A percentile compares a stretch with the other conserved stretches of the same genome.
Evolutionary conservation across 768 basidiomycete species (phyloP).

Genomic region (Tylopilus plumbeoviolaceoides): DNA sequence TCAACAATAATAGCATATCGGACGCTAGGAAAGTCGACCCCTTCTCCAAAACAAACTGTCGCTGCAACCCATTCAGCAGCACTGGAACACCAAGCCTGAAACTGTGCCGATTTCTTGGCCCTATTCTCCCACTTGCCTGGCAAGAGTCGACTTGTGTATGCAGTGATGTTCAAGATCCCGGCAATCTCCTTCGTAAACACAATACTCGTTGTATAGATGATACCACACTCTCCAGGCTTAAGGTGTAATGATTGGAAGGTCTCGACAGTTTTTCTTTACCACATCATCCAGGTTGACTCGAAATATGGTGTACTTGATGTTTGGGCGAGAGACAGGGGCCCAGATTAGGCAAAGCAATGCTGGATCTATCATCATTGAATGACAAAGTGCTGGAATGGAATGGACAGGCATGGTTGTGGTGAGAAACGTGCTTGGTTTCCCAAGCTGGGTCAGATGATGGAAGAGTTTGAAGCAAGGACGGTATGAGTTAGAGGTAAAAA

Average conservation of each 20-base stretch:
- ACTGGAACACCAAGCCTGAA: background rate
- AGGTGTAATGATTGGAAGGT: background rate
- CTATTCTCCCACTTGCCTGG: background rate
- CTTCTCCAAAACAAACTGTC: constrained; percentile 7
- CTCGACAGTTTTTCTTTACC: background rate
- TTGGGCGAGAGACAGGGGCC: background rate
- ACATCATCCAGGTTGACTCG: accelerated
- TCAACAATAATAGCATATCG: background rate
- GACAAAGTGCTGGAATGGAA: constrained; percentile 1
- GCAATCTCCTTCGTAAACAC: background rate
- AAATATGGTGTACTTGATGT: background rate
- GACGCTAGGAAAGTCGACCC: background rate
- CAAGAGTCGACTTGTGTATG: constrained; percentile 6
- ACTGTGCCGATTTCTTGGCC: background rate
- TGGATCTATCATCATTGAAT: background rate
- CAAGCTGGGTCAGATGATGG: background rate
- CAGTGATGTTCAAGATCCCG: background rate
- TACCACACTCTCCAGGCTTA: background rate
- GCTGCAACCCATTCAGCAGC: background rate
- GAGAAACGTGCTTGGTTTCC: constrained; percentile 10
- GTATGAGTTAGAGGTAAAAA: no score
- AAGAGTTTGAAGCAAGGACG: constrained; percentile 16
- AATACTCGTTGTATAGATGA: constrained; percentile 11
- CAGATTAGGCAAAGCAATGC: background rate
- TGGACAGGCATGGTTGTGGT: constrained; percentile 5